Evolutionary conservation across 78 protist genomes (phyloP), one percentile per base, ranked within the genome.

Genomic region (Protostelium mycophagum): DNA sequence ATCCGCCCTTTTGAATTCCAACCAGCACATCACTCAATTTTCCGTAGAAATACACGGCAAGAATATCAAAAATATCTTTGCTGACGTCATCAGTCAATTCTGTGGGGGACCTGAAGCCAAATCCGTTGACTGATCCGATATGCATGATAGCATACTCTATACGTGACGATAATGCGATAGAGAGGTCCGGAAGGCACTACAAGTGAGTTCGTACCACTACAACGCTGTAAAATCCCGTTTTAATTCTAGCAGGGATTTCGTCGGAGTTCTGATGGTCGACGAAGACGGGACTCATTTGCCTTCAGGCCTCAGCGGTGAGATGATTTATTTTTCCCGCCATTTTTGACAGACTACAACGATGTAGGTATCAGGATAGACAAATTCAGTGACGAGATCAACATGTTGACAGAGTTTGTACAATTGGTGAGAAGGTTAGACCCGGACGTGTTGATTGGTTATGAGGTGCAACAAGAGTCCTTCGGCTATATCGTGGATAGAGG

Each of bases 391-490:
- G 97, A 96, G 88, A 0, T 28, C 31, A 87, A 85, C 73, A 34
- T 96, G 63, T 9, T 96, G 28, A 86, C 36, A 83, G 34, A 85
- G 29, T 63, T 96, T 1, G 89, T 89, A 9, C 83, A 36, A 1
- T 37, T 96, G 1, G 91, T 97, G 34, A 90, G 90, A 1, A 29
- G 31, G 28, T 31, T 90, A 39, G 99, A 97, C 39, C 95, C 97
- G 37, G 99, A 97, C 89, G 39, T 97, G 0, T 34, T 97, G 1
- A 39, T 91, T 5, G 98, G 98, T 0, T 97, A 88, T 85, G 99
- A 97, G 86, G 35, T 95, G 38, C 98, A 96, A 83, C 16, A 38
- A 89, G 0, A 1, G 1, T 97, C 98, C 25, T 28, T 91, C 35
- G 99, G 99, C 36, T 97, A 91, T 87, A 31, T 97, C 0, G 37